These are phyloP conservation scores for Candida sphagnicola DNA, from an alignment of 805 yeast genomes.

Conservation along the genomic window DNA sequence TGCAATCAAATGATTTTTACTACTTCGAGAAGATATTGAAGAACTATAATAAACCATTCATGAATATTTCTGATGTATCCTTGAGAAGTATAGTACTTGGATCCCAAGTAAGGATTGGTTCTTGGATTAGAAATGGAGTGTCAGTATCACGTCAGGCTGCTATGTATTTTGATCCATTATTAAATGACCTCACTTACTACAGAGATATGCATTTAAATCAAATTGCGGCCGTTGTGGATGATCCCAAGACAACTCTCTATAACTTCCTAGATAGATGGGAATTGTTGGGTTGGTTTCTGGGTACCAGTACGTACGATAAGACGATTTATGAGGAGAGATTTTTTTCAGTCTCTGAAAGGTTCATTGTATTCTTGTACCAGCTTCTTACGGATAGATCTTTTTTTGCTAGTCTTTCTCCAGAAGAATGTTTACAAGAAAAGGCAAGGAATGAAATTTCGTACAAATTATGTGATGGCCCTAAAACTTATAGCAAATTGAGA, in stretches of 20 bases:
- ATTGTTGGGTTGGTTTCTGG: slow-evolving; percentile 45
- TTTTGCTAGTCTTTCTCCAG: slow-evolving; percentile 20
- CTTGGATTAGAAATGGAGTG: slow-evolving; percentile 73
- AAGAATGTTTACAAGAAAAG: slow-evolving; percentile 20
- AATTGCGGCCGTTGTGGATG: slow-evolving; percentile 34
- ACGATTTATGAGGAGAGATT: slow-evolving; percentile 49
- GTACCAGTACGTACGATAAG: slow-evolving; percentile 24
- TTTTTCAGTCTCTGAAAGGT: slow-evolving; percentile 38
- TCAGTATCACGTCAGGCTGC: slow-evolving; percentile 49
- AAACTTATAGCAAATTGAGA: slow-evolving; percentile 49
- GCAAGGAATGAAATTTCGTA: slow-evolving; percentile 46
- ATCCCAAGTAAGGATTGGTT: slow-evolving; percentile 58
- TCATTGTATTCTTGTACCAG: slow-evolving; percentile 42
- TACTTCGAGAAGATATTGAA: slow-evolving; percentile 12
- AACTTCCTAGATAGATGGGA: slow-evolving; percentile 57
- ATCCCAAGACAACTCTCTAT: slow-evolving; percentile 30
- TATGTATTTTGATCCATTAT: slow-evolving; percentile 40
- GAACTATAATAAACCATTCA: slow-evolving; percentile 28
- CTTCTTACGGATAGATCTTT: slow-evolving; percentile 35
- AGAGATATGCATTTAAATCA: slow-evolving; percentile 48
- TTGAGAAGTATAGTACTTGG: slow-evolving; percentile 58
- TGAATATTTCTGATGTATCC: slow-evolving; percentile 52
- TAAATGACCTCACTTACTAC: slow-evolving; percentile 37
- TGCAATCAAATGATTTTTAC: slow-evolving; percentile 28
- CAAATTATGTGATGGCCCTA: slow-evolving; percentile 48